Base-by-base conservation (phyloP, 2,329 filamentous ascomycete genomes). In the Penicillium italicum region DNA sequence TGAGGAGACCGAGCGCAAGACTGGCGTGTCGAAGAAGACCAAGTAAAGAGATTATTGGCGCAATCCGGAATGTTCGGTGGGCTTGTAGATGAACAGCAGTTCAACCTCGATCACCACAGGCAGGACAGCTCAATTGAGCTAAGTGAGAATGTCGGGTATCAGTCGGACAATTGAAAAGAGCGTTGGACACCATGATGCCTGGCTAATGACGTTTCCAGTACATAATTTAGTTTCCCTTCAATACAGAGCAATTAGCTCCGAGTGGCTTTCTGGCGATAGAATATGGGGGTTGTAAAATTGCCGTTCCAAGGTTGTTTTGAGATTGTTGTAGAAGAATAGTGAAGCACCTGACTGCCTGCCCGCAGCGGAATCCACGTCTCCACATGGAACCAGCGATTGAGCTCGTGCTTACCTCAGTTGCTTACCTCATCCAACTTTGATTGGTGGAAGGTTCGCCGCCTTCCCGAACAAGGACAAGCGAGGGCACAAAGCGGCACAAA, bases 391-490 rank as follows among this genome's bases (percentile, higher is more conserved):
- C 50, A 33, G 22, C 18, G 20, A 50, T 49, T 47, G 53, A 30
- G 14, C 33, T 33, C 10, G 42, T 38, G 50, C 50, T 53, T 53
- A 53, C 50, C 33, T 53, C 24, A 53, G 18, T 47, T 4, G 6
- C 34, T 53, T 53, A 53, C 26, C 2, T 53, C n/a, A 53, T 1
- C 11, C 10, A 8, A 0, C 4, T 51, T 20, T 61, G 45, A 66
- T 63, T 64, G 61, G 64, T 48, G 58, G 56, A 41, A 58, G 20
- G 37, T 16, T 20, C 40, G 46, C 52, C 55, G 49, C 55, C 54
- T 61, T 36, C 60, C 65, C 55, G 55, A 66, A 69, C 61, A 36
- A 60, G 66, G 47, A 55, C 64, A 70, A 75, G 72, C 72, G 72
- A 75, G 71, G 69, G 71, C 65, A 72, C 62, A 62, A 72, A 66